These are phyloP conservation scores for Phytophthora melonis DNA, from an alignment of 352 stramenopile genomes.

Conservation along the genomic window DNA sequence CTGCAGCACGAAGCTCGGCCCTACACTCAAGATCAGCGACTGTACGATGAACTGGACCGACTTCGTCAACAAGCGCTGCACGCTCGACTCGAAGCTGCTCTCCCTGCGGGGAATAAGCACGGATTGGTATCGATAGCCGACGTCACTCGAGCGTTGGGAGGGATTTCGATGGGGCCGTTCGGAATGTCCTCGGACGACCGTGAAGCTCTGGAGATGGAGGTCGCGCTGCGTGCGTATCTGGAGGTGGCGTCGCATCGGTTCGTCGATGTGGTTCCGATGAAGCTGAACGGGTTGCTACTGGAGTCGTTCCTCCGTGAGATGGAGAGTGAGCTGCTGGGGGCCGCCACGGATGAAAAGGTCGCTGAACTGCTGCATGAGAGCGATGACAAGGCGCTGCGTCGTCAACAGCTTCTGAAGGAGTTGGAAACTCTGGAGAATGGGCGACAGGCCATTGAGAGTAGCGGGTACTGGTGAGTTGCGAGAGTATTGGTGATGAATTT, in stretches of 20 bases:
- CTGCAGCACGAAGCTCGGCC: conserved; percentile 44
- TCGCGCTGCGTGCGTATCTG: conserved; percentile 47
- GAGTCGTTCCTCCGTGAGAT: conserved; percentile 42
- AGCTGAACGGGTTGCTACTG: conserved; percentile 45
- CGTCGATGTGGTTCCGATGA: conserved; percentile 50
- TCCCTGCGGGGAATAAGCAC: conserved; percentile 18
- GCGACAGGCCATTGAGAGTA: conserved; percentile 32
- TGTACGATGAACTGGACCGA: conserved; percentile 40
- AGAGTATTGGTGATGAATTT: no score
- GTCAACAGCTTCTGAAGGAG: conserved; percentile 29
- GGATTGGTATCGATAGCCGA: conserved; percentile 24
- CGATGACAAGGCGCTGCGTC: conserved; percentile 12
- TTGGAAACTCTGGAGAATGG: conserved; percentile 33
- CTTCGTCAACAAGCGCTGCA: conserved; percentile 31
- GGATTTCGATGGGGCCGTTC: conserved; percentile 18
- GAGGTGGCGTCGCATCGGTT: conserved; percentile 45
- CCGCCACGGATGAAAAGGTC: conserved; percentile 46
- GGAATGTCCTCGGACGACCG: conserved; percentile 39
- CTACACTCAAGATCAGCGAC: conserved; percentile 47
- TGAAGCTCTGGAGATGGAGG: conserved; percentile 48
- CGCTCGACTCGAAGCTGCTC: conserved; percentile 22
- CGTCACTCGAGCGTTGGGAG: conserved; percentile 24
- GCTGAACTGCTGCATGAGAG: conserved; percentile 42
- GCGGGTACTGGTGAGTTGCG: neutral
- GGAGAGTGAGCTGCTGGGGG: conserved; percentile 34